Conservation (phyloP, 495 filamentous ascomycete species). For the Lichina pygmaea region DNA sequence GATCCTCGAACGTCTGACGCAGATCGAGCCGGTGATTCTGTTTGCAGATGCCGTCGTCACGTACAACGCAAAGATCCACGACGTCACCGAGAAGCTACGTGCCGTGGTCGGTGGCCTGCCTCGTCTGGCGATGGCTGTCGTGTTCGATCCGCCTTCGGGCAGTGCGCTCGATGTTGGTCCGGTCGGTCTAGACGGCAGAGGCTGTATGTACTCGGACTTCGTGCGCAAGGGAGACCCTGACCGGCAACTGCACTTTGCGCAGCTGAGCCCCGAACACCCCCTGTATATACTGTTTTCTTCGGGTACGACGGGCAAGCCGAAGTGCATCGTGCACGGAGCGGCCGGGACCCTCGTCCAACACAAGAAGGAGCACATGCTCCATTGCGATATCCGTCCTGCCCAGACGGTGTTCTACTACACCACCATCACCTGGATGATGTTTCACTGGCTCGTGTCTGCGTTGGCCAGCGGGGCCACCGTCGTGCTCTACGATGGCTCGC, state of each 20-base stretch:
- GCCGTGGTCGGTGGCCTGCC: constrained; percentile 39
- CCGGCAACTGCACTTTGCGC: constrained; percentile 32
- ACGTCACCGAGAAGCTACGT: constrained; percentile 39
- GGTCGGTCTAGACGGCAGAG: constrained; percentile 8
- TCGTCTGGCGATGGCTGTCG: constrained; percentile 33
- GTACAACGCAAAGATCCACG: constrained; percentile 71
- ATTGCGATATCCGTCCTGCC: constrained; percentile 42
- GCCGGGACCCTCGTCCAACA: constrained; percentile 75
- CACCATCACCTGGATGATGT: constrained; percentile 92
- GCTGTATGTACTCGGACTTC: constrained; percentile 24
- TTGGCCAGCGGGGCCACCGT: constrained; percentile 56
- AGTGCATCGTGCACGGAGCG: constrained; percentile 76
- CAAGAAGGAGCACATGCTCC: constrained; percentile 77
- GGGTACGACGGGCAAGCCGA: constrained; percentile 69
- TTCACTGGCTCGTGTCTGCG: constrained; percentile 77
- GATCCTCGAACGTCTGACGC: constrained; percentile 55
- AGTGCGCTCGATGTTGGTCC: constrained; percentile 22
- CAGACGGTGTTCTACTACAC: constrained; percentile 65
- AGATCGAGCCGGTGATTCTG: constrained; percentile 55
- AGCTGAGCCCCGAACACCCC: constrained; percentile 56
- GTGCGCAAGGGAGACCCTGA: constrained; percentile 10
- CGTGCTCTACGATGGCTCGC: constrained; percentile 71
- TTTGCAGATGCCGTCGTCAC: constrained; percentile 69
- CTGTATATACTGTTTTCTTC: constrained; percentile 75
- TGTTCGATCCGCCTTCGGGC: constrained; percentile 34